Evolutionary conservation across 495 filamentous ascomycete species (phyloP).

Genomic region (Neurospora africana): DNA sequence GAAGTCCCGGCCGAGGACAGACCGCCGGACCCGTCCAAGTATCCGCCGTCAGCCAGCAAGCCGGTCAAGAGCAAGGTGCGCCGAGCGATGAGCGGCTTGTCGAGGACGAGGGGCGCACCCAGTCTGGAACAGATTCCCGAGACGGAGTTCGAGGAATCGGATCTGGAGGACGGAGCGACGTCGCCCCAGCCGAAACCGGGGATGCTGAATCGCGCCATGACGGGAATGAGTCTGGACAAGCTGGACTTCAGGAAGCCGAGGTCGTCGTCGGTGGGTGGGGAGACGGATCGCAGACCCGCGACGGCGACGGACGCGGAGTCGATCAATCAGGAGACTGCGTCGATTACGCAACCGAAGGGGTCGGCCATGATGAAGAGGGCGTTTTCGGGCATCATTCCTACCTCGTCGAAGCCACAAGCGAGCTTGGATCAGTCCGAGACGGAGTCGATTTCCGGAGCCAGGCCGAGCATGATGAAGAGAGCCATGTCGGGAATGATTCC

Average conservation of each 20-base stretch:
- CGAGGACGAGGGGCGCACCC: not conserved
- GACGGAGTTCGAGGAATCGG: not conserved
- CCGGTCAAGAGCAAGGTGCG: not conserved
- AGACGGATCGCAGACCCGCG: not conserved
- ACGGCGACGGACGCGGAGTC: not conserved
- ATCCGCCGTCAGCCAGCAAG: not conserved
- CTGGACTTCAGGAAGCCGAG: not conserved
- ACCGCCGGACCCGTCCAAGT: not conserved
- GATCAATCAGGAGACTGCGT: not conserved
- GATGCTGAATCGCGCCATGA: not conserved
- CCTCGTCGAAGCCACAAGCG: not conserved
- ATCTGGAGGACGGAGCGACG: not conserved
- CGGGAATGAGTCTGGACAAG: not conserved
- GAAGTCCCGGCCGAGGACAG: not conserved
- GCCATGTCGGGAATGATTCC: not conserved
- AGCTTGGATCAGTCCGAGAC: not conserved
- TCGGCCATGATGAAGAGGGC: not conserved
- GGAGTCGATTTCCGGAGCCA: not conserved
- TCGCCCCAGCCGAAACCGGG: not conserved
- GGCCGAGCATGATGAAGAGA: not conserved
- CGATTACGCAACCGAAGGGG: not conserved
- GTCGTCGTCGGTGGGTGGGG: not conserved
- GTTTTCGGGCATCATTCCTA: not conserved
- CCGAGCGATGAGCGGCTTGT: not conserved
- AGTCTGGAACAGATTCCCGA: not conserved